Evolutionary conservation across 345 rosid genomes (phyloP).

Genomic region (Syzygium aqueum): DNA sequence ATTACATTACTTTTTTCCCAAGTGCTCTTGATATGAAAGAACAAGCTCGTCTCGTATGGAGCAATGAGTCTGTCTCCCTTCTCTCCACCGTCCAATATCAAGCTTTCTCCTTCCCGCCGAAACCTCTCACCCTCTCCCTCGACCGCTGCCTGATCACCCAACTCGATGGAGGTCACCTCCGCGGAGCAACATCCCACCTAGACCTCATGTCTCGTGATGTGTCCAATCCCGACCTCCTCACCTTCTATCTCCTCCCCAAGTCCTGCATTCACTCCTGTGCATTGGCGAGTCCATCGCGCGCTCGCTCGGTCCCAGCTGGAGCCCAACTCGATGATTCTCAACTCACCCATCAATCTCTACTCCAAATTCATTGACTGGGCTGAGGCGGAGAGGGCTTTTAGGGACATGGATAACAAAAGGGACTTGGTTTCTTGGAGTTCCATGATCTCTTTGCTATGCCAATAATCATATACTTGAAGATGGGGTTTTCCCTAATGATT

Average conservation of each 20-base stretch:
- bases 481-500: slow-evolving; percentile 5
- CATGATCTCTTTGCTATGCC: neutral
- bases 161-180: neutral
- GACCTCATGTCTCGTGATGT: neutral
- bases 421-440: neutral
- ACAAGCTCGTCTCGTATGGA: neutral
- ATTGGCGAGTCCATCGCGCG: neutral
- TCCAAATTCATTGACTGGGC: neutral
- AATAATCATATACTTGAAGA: neutral
- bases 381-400: neutral
- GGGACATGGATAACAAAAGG: neutral
- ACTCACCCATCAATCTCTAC: neutral
- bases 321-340: neutral
- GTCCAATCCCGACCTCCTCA: neutral
- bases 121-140: neutral
- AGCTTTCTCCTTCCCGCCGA: neutral
- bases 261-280: neutral
- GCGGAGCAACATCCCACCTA: neutral
- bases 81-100: neutral
- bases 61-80: neutral
- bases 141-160: neutral
- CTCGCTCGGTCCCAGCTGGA: neutral
- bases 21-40: neutral
- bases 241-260: neutral
- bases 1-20: neutral